Evolutionary conservation across 306 rosid genomes (phyloP), one percentile per base, ranked within the genome.

Genomic region (Trifolium dubium): DNA sequence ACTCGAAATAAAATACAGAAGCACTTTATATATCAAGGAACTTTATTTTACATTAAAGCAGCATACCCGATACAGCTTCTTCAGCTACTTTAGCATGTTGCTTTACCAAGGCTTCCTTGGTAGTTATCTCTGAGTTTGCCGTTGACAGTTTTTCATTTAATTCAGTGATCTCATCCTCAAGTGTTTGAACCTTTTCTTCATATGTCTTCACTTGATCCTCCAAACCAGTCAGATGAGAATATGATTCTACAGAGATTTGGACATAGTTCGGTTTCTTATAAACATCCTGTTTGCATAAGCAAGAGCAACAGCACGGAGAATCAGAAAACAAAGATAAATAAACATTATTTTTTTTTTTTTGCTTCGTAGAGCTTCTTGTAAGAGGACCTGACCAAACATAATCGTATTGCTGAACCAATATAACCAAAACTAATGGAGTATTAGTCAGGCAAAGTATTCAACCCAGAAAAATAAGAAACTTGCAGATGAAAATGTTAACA

Each of bases 81-180:
- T 95, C 99, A 43, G 99, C 98, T 64, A 95, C 99, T 85, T 95
- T 95, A 44, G 93, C 93, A 79, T 95, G 99, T 73, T 95, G 99
- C 71, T 95, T 95, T 23, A 92, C 97, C 60, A 92, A 77, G 79
- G 67, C 83, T 68, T 92, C 99, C 86, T 95, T 90, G 59, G 90
- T 92, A 58, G 83, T 90, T 85, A 90, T 85, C 89, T 95, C 99
- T 14, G 92, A 63, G 17, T 95, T 74, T 9, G 98, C 93, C 2
- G 84, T 87, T 1, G 96, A 82, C 44, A 95, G 93, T 64, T 92
- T 85, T 69, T 92, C 98, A 67, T 86, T 84, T 66, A 95, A 78
- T 19, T 92, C 97, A 12, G 72, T 74, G 47, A 88, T 73, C 78
- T 95, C 87, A 72, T 84, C 92, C 79, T 92, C 98, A 83, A 90